Evolutionary conservation across 2,329 filamentous ascomycete genomes (phyloP).

Genomic region (Aquanectria penicillioides): DNA sequence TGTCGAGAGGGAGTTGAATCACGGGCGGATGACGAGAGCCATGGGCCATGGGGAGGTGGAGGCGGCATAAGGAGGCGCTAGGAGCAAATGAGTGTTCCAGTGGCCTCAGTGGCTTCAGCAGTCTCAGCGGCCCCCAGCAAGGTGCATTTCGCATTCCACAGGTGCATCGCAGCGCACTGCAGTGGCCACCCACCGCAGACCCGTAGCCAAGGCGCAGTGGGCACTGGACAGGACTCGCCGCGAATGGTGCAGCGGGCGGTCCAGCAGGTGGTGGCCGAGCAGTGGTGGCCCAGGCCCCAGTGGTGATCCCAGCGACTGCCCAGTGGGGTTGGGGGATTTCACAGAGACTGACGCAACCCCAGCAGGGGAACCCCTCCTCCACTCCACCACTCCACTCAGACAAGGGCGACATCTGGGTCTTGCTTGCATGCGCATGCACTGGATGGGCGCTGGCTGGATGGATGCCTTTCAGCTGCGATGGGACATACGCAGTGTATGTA

Average conservation of each 20-base stretch:
- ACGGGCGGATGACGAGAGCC: conserved; percentile 34
- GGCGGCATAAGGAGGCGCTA: conserved; percentile 21
- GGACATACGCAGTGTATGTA: conserved; percentile 3
- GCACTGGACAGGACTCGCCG: conserved; percentile 17
- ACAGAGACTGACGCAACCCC: conserved; percentile 20
- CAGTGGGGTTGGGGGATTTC: conserved; percentile 17
- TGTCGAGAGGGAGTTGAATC: conserved; percentile 27
- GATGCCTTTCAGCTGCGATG: conserved; percentile 13
- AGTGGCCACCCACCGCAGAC: conserved; percentile 12
- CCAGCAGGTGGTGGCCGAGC: conserved; percentile 4
- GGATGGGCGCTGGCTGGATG: not conserved
- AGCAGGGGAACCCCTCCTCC: conserved; percentile 17
- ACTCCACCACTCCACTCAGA: conserved; percentile 14
- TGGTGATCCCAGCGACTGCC: conserved; percentile 6
- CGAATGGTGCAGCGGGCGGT: conserved; percentile 5
- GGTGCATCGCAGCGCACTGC: conserved; percentile 30
- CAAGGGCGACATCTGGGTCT: conserved; percentile 20
- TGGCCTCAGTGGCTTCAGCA: conserved; percentile 31
- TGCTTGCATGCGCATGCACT: conserved; percentile 21
- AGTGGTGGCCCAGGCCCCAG: conserved; percentile 12
- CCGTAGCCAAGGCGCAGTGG: conserved; percentile 12
- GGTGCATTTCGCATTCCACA: conserved; percentile 36
- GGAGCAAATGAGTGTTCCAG: conserved; percentile 27
- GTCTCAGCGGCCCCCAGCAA: conserved; percentile 24
- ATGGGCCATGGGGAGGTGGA: conserved; percentile 29